Conservation (phyloP, 2,329 filamentous ascomycete species). For the Pseudonectria foliicola region DNA sequence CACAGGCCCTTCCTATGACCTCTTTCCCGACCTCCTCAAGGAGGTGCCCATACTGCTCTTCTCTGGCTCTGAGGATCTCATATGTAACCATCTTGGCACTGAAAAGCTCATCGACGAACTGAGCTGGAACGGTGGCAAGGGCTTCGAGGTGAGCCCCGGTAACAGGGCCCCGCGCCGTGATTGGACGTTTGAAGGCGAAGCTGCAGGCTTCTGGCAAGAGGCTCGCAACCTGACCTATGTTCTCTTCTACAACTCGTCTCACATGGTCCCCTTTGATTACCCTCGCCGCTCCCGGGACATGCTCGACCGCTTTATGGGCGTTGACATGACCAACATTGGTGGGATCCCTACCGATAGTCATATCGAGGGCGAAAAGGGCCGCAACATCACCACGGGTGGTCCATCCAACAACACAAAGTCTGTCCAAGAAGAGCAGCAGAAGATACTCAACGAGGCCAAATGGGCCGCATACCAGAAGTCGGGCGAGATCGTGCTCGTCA, state of each 20-base stretch:
- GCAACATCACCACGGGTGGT: conserved; percentile 68
- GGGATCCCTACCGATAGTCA: conserved; percentile 69
- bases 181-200: conserved; percentile 87
- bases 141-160: conserved; percentile 81
- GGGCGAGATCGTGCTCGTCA: conserved; percentile 75
- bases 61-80: conserved; percentile 87
- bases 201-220: conserved; percentile 87
- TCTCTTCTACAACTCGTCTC: conserved; percentile 88
- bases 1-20: conserved; percentile 63
- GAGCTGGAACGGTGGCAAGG: conserved; percentile 84
- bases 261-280: conserved; percentile 97
- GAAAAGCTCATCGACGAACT: conserved; percentile 86
- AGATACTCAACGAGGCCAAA: conserved; percentile 71
- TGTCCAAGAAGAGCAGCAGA: conserved; percentile 49
- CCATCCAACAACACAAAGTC: conserved; percentile 52
- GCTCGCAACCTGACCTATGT: conserved; percentile 95
- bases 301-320: conserved; percentile 92
- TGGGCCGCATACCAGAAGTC: conserved; percentile 86
- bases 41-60: conserved; percentile 79
- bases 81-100: conserved; percentile 95
- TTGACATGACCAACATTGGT: conserved; percentile 85
- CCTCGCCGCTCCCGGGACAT: conserved; percentile 84
- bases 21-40: conserved; percentile 72
- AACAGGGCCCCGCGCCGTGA: conserved; percentile 87
- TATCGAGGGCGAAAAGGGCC: conserved; percentile 79